Percentiles rank a stretch among this genome's conserved stretches.
Conservation (phyloP, 176 grass and related monocot species). For the Bonia amplexicaulis region DNA sequence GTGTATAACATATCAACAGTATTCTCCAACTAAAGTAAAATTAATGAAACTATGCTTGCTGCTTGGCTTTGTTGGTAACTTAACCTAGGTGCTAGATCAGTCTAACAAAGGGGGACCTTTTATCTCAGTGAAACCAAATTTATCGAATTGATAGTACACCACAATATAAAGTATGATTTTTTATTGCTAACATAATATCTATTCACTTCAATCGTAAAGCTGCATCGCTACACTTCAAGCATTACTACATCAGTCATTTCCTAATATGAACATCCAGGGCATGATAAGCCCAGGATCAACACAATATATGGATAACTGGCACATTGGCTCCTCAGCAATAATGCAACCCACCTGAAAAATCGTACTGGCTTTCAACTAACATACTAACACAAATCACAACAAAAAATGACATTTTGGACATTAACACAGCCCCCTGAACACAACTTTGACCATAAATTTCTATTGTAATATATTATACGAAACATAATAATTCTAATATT, state of each 20-base stretch:
- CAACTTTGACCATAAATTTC: background rate
- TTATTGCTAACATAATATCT: background rate
- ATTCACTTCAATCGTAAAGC: background rate
- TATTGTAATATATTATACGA: background rate
- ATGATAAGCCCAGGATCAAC: background rate
- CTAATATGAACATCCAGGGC: background rate
- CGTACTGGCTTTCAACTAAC: background rate
- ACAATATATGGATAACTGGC: background rate
- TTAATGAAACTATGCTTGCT: background rate
- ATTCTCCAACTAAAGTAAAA: background rate
- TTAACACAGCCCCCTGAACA: background rate
- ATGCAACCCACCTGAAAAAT: background rate
- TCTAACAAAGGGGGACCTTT: background rate
- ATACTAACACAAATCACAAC: background rate
- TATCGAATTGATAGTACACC: background rate
- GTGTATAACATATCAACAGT: slow-evolving; percentile 7
- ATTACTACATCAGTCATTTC: background rate
- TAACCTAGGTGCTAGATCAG: background rate
- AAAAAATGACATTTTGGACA: background rate
- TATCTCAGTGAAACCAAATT: background rate
- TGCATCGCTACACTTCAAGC: background rate
- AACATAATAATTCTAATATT: background rate
- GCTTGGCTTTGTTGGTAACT: background rate
- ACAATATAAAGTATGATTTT: background rate
- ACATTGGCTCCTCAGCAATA: background rate